A percentile compares a stretch with the other conserved stretches of the same genome.
Evolutionary conservation across 441 rosid species (phyloP).

Genomic region (Erysimum cheiri): DNA sequence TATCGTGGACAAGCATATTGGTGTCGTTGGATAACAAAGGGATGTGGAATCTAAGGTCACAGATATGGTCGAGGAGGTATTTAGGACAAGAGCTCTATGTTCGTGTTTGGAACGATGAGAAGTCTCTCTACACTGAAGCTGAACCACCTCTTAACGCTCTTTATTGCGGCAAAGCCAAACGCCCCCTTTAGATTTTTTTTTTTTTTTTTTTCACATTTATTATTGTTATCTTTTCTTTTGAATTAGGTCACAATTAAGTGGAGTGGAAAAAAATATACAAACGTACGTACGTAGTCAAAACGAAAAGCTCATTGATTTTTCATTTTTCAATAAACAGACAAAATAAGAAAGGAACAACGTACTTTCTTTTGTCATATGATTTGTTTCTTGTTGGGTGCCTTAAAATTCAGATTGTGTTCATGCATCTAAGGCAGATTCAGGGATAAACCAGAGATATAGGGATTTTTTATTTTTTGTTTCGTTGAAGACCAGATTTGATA

Average conservation of each 20-base stretch:
- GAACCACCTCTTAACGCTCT: slow-evolving; percentile 47
- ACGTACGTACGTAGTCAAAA: slow-evolving; percentile 19
- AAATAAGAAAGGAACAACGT: not conserved
- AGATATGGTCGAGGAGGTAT: slow-evolving; percentile 50
- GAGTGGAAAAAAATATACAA: not conserved
- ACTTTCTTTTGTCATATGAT: slow-evolving; percentile 10
- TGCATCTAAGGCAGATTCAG: not conserved
- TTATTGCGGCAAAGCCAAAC: slow-evolving; percentile 47
- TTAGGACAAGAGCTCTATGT: slow-evolving; percentile 54
- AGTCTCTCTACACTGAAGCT: slow-evolving; percentile 48
- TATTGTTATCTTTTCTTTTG: slow-evolving; percentile 17
- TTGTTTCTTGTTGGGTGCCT: not conserved
- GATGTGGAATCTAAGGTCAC: slow-evolving; percentile 61
- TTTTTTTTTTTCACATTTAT: not conserved
- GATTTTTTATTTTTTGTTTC: not conserved
- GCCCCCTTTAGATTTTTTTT: slow-evolving; percentile 17
- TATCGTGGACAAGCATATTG: slow-evolving; percentile 48
- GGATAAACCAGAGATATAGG: not conserved
- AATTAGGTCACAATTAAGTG: slow-evolving; percentile 18
- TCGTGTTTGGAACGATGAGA: slow-evolving; percentile 55
- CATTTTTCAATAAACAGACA: slow-evolving; percentile 36
- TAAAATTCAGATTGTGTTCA: slow-evolving; percentile 7
- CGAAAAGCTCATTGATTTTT: slow-evolving; percentile 8
- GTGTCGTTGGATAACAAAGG: slow-evolving; percentile 58
- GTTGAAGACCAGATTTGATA: not conserved